Conservation (phyloP, 2,329 filamentous ascomycete genomes). For the Knufia petricola region DNA sequence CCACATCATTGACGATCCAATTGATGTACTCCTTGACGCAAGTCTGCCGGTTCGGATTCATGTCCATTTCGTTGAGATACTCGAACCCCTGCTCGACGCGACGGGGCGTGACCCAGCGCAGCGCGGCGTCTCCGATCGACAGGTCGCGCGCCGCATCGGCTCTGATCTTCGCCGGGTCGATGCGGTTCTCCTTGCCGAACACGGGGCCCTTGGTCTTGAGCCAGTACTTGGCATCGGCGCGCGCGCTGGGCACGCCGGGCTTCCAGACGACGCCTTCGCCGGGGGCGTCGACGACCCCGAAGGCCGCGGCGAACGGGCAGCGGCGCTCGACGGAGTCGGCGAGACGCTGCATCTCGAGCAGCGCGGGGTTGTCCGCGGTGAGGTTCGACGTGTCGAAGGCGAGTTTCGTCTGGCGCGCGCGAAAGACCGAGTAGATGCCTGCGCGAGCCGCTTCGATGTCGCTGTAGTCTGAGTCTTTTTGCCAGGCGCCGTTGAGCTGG, state of each 20-base stretch:
- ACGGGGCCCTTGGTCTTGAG: slow-evolving; percentile 6
- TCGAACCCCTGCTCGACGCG: slow-evolving; percentile 8
- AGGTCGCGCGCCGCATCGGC: neutral
- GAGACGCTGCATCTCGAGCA: slow-evolving; percentile 6
- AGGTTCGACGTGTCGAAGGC: slow-evolving; percentile 1
- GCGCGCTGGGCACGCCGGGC: neutral
- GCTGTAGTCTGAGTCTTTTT: slow-evolving; percentile 1
- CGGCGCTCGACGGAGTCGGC: neutral
- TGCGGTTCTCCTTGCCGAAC: slow-evolving; percentile 4
- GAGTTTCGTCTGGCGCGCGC: neutral
- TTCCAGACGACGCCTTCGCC: slow-evolving; percentile 7
- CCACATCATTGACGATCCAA: slow-evolving; percentile 3
- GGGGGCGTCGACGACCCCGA: neutral
- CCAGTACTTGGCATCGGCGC: slow-evolving; percentile 1
- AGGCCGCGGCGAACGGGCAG: slow-evolving; percentile 4
- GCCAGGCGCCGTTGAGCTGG: slow-evolving; percentile 2
- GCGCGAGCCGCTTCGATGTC: slow-evolving; percentile 1
- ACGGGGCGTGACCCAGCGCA: slow-evolving; percentile 1
- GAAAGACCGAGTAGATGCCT: slow-evolving; percentile 1
- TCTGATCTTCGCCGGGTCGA: neutral
- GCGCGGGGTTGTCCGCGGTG: neutral
- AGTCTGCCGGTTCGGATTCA: neutral
- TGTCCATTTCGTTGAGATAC: slow-evolving; percentile 4
- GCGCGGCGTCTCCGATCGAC: neutral
- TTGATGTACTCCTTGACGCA: slow-evolving; percentile 2